These are phyloP conservation scores for Vitis hybrid DNA, from an alignment of 177 flowering plant species.

Conservation along the genomic window DNA sequence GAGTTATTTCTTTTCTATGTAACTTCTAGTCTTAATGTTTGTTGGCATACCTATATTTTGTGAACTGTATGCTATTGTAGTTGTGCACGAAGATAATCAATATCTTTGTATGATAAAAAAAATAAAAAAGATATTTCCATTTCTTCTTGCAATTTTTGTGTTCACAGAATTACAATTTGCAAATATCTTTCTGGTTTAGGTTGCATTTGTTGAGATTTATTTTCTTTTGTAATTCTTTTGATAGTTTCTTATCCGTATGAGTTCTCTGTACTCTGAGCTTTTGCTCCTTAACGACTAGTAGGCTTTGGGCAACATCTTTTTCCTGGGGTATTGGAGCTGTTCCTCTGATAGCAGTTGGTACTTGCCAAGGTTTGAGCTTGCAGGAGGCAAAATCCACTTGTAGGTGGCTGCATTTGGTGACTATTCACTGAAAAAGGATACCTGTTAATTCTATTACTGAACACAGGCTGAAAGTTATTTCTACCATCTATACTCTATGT, in stretches of 20 bases:
- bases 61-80: too few relatives aligned
- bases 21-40: too few relatives aligned
- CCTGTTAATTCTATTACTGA: too few relatives aligned
- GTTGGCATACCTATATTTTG: too few relatives aligned
- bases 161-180: background rate
- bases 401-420: background rate
- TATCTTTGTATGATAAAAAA: too few relatives aligned
- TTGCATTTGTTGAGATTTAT: background rate
- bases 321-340: slow-evolving; percentile 28
- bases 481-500: too few relatives aligned
- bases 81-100: too few relatives aligned
- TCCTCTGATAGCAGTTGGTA: slow-evolving; percentile 21
- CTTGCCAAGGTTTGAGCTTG: slow-evolving; percentile 23
- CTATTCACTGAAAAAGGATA: too few relatives aligned
- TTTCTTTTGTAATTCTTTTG: background rate
- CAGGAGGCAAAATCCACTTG: slow-evolving; percentile 17
- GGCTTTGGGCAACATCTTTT: slow-evolving; percentile 19
- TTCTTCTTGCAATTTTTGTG: too few relatives aligned
- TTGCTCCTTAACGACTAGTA: slow-evolving; percentile 46
- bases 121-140: too few relatives aligned
- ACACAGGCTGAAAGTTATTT: too few relatives aligned
- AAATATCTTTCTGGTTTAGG: background rate
- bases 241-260: background rate
- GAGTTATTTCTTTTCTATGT: background rate
- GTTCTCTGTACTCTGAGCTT: background rate